Conservation (phyloP, 2,329 filamentous ascomycete species). For the Colletotrichum orchidophilum region DNA sequence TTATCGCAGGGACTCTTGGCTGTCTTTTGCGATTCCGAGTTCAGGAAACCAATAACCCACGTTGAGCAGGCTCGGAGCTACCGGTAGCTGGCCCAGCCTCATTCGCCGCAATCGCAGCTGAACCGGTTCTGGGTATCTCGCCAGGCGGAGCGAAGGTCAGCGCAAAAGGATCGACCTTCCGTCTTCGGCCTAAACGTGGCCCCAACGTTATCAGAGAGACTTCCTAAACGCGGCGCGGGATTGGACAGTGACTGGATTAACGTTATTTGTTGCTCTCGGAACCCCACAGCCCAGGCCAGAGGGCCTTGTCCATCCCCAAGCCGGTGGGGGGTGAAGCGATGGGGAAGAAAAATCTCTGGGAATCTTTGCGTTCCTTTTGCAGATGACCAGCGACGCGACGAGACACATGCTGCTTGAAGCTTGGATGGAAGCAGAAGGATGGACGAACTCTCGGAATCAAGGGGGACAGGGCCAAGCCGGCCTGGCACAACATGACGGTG, state of each 20-base stretch:
- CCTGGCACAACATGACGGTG: background rate
- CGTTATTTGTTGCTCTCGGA: slow-evolving; percentile 18
- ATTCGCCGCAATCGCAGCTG: slow-evolving; percentile 1
- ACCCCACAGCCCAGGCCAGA: slow-evolving; percentile 11
- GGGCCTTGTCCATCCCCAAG: background rate
- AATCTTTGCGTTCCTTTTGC: background rate
- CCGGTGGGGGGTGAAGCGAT: background rate
- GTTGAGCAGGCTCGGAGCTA: background rate
- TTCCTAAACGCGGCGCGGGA: background rate
- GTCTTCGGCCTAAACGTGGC: slow-evolving; percentile 12
- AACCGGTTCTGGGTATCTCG: background rate
- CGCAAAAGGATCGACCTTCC: slow-evolving; percentile 14
- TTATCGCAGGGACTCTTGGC: background rate
- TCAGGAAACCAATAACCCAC: background rate
- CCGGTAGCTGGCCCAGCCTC: background rate
- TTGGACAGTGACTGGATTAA: slow-evolving; percentile 18
- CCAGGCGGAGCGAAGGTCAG: slow-evolving; percentile 12
- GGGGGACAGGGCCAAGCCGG: slow-evolving; percentile 1
- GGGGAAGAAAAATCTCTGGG: background rate
- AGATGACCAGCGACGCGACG: background rate
- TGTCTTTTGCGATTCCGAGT: background rate
- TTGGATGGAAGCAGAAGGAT: slow-evolving; percentile 22
- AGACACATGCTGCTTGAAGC: background rate
- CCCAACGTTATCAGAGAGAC: slow-evolving; percentile 17
- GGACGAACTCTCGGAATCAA: background rate